Evolutionary conservation across 345 rosid genomes (phyloP).

Genomic region (Corchorus olitorius): DNA sequence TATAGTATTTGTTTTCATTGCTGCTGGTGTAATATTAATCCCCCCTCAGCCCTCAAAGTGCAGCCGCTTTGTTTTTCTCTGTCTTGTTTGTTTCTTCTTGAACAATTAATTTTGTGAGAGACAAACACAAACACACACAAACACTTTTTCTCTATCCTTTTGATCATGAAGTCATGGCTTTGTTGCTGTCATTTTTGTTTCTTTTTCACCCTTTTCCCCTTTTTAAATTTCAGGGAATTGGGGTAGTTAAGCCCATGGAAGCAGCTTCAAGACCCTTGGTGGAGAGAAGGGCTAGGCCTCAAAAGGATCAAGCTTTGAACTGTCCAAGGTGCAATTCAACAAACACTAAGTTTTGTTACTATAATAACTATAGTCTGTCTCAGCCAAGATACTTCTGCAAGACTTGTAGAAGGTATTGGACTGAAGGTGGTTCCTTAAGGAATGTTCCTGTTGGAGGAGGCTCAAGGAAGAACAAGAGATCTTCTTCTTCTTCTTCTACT

Average conservation of each 20-base stretch:
- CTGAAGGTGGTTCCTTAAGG: constrained; percentile 59
- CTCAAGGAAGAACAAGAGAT: constrained; percentile 57
- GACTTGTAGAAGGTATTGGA: constrained; percentile 66
- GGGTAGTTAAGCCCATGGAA: constrained; percentile 41
- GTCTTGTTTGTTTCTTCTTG: constrained; percentile 25
- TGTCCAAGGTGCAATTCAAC: constrained; percentile 62
- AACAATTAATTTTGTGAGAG: constrained; percentile 9
- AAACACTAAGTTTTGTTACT: constrained; percentile 60
- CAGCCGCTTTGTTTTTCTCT: constrained; percentile 25
- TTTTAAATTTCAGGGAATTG: constrained; percentile 38
- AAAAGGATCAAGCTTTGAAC: constrained; percentile 45
- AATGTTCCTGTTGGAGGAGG: constrained; percentile 69
- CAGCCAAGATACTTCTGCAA: constrained; percentile 67
- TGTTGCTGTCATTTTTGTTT: constrained; percentile 10
- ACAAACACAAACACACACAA: background rate
- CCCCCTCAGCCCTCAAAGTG: constrained; percentile 16
- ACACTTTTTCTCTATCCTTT: background rate
- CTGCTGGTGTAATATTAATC: constrained; percentile 20
- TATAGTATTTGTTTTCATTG: constrained; percentile 25
- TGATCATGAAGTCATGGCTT: constrained; percentile 33
- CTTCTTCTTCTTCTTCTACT: constrained; percentile 27
- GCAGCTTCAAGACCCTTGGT: constrained; percentile 24
- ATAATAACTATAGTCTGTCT: constrained; percentile 60
- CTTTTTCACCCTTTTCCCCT: background rate
- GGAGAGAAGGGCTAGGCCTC: constrained; percentile 43